These are phyloP conservation scores for Fusarium sp. DNA, from an alignment of 2,329 filamentous ascomycete species.

Conservation along the genomic window DNA sequence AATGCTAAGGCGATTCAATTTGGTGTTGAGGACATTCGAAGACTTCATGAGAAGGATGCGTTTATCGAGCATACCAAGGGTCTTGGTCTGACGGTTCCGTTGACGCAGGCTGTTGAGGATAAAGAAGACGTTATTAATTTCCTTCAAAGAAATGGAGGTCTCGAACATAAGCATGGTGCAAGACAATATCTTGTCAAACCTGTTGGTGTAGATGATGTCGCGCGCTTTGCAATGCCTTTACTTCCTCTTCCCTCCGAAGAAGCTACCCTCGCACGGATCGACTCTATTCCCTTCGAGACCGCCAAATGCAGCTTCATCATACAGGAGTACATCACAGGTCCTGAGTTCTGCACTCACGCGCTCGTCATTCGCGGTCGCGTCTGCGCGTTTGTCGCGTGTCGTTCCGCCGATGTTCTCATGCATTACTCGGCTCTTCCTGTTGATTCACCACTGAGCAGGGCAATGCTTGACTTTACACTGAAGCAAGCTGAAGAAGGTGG, in stretches of 20 bases:
- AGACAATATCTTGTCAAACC: constrained; percentile 72
- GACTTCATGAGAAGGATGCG: constrained; percentile 70
- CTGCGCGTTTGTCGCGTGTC: constrained; percentile 73
- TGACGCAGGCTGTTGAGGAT: constrained; percentile 63
- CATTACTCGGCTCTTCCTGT: constrained; percentile 70
- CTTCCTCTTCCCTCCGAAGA: constrained; percentile 64
- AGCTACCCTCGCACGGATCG: constrained; percentile 66
- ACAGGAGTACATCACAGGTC: constrained; percentile 71
- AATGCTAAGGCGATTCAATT: constrained; percentile 72
- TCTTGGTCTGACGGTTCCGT: constrained; percentile 64
- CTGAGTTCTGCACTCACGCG: constrained; percentile 77
- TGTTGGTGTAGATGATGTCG: constrained; percentile 68
- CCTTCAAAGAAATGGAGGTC: constrained; percentile 50
- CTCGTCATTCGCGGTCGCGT: constrained; percentile 73
- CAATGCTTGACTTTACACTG: constrained; percentile 73
- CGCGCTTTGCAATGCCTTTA: constrained; percentile 70
- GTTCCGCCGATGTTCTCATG: constrained; percentile 70
- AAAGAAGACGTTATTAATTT: constrained; percentile 62
- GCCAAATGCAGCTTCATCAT: constrained; percentile 56
- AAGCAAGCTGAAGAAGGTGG: constrained; percentile 63
- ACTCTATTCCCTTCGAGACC: constrained; percentile 53
- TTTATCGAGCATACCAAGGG: constrained; percentile 69
- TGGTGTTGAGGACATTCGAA: constrained; percentile 62
- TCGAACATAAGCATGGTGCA: constrained; percentile 40
- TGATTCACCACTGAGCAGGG: constrained; percentile 62